Evolutionary conservation across 2,329 filamentous ascomycete genomes (phyloP).

Genomic region (Ophiobolus disseminans): DNA sequence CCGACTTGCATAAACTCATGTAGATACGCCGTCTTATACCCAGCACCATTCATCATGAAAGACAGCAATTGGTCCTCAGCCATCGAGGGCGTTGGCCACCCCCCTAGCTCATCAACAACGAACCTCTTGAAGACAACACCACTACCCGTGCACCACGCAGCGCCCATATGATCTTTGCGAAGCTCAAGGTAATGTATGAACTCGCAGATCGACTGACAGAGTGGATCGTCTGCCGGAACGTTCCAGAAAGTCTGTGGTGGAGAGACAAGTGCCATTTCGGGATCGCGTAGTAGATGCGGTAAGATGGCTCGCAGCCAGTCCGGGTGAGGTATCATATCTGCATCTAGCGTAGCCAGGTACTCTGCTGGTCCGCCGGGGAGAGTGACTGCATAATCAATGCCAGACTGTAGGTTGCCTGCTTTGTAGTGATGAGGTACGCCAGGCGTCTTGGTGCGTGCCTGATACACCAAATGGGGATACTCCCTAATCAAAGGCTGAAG

Average conservation of each 20-base stretch:
- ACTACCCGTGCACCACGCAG: conserved; percentile 9
- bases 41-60: conserved; percentile 9
- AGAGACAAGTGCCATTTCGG: conserved; percentile 3
- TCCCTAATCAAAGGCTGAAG: conserved; percentile 5
- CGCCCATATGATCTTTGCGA: conserved; percentile 9
- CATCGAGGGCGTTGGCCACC: conserved; percentile 9
- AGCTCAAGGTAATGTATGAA: conserved; percentile 8
- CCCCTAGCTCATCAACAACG: conserved; percentile 5
- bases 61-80: conserved; percentile 7
- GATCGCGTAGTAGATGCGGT: conserved; percentile 4
- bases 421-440: conserved; percentile 9
- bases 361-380: conserved; percentile 5
- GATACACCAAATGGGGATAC: conserved; percentile 5
- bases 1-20: conserved; percentile 10
- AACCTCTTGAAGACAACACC: conserved; percentile 9
- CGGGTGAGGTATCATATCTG: conserved; percentile 9
- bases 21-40: conserved; percentile 8
- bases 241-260: conserved; percentile 9
- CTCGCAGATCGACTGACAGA: conserved; percentile 8
- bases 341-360: conserved; percentile 6
- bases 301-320: conserved; percentile 8
- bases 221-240: conserved; percentile 6
- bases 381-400: conserved; percentile 7
- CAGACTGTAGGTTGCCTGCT: conserved; percentile 9
- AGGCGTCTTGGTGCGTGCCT: conserved; percentile 4